phyloP scores from a whole-genome alignment of 306 rosid species.

The Pueraria montana region DNA sequence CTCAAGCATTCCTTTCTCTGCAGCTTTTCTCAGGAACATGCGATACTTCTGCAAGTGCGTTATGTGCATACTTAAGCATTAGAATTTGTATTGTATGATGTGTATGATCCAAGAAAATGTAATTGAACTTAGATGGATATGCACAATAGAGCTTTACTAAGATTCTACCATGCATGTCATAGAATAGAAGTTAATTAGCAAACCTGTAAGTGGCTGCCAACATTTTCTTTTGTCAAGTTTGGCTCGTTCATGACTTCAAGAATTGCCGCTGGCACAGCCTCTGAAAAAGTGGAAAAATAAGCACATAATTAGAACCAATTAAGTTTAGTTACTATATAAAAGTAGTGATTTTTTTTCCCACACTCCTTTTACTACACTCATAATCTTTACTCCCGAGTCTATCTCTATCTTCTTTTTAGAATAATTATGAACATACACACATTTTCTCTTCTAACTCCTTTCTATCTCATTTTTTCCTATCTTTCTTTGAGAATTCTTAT shows the following conservation, averaged over 20 bases:
- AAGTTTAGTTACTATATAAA: not conserved
- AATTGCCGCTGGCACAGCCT: slow-evolving; percentile 72
- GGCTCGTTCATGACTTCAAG: slow-evolving; percentile 72
- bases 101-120: not conserved
- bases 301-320: not conserved
- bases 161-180: not conserved
- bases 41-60: slow-evolving; percentile 70
- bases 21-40: slow-evolving; percentile 56
- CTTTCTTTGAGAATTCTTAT: not conserved
- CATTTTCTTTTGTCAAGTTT: slow-evolving; percentile 67
- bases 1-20: slow-evolving; percentile 47
- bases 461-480: not conserved
- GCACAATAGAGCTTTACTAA: not conserved
- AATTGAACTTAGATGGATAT: not conserved
- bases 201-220: slow-evolving; percentile 86
- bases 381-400: not conserved
- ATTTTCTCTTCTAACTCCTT: not conserved
- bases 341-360: not conserved
- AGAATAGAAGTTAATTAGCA: not conserved
- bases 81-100: not conserved
- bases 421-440: not conserved
- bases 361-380: not conserved
- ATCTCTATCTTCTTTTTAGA: not conserved
- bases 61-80: not conserved
- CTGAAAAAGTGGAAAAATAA: slow-evolving; percentile 46